These are phyloP conservation scores for Dactylellina parvicollis DNA, from an alignment of 2,329 filamentous ascomycete genomes.

Conservation along the genomic window DNA sequence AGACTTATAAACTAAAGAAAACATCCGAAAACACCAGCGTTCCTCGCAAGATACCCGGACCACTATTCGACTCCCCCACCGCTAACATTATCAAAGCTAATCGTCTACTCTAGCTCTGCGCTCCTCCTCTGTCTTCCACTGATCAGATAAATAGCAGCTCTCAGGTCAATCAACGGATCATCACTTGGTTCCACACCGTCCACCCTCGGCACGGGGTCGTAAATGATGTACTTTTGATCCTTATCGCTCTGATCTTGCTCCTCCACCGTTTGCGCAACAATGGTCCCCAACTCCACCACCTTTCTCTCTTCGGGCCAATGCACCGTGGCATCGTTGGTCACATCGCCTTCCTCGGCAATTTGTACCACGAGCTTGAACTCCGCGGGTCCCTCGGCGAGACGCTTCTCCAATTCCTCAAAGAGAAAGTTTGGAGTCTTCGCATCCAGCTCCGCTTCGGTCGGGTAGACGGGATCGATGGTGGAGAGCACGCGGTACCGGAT, in stretches of 20 bases:
- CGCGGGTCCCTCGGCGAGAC: conserved; percentile 61
- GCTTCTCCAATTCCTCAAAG: conserved; percentile 64
- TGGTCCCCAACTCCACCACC: conserved; percentile 66
- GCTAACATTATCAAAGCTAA: too few relatives aligned
- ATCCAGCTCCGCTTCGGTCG: conserved; percentile 62
- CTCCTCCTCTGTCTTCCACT: conserved; percentile 67
- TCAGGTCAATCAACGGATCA: conserved; percentile 69
- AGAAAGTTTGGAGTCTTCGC: conserved; percentile 64
- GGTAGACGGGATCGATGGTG: conserved; percentile 61
- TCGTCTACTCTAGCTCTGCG: conserved; percentile 57
- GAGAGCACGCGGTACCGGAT: conserved; percentile 67
- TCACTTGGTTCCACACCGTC: conserved; percentile 66
- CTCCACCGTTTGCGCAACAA: conserved; percentile 63
- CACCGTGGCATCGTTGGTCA: conserved; percentile 65
- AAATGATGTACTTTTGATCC: conserved; percentile 68
- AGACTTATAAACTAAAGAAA: too few relatives aligned
- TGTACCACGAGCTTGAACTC: conserved; percentile 66
- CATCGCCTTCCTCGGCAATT: conserved; percentile 65
- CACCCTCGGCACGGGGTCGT: conserved; percentile 69
- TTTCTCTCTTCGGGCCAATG: conserved; percentile 67
- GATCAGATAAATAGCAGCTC: conserved; percentile 68
- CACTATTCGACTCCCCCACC: too few relatives aligned
- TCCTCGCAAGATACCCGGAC: too few relatives aligned
- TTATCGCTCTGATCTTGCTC: conserved; percentile 62
- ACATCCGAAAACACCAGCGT: too few relatives aligned